Percentiles rank a stretch among this genome's conserved stretches.
Conservation (phyloP, 495 filamentous ascomycete species). For the Talaromyces adpressus region DNA sequence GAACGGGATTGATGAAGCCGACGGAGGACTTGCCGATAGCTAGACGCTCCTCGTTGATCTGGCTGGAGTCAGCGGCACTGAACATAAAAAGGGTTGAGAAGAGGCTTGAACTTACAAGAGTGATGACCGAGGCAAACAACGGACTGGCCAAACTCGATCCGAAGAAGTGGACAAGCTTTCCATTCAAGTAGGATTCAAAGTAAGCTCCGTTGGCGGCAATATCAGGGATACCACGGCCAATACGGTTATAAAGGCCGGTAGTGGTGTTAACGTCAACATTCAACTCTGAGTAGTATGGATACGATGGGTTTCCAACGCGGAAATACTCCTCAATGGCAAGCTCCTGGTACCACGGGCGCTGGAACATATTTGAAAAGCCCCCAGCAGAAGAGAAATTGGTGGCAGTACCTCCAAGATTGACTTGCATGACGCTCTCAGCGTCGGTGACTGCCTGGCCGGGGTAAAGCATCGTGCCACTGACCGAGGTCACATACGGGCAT, state of each 20-base stretch:
- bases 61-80: slow-evolving; percentile 1
- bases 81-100: background rate
- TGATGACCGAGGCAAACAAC: slow-evolving; percentile 8
- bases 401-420: slow-evolving; percentile 16
- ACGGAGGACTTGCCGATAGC: slow-evolving; percentile 37
- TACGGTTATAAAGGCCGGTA: slow-evolving; percentile 21
- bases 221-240: slow-evolving; percentile 28
- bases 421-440: slow-evolving; percentile 28
- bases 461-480: slow-evolving; percentile 33
- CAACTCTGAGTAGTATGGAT: slow-evolving; percentile 19
- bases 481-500: slow-evolving; percentile 40
- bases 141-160: slow-evolving; percentile 8
- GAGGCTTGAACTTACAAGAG: background rate
- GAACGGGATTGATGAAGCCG: slow-evolving; percentile 46
- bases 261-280: slow-evolving; percentile 19
- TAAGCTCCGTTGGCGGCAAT: slow-evolving; percentile 19
- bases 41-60: slow-evolving; percentile 43
- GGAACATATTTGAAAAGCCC: slow-evolving; percentile 41
- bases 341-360: slow-evolving; percentile 21
- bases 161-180: slow-evolving; percentile 7
- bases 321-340: slow-evolving; percentile 30
- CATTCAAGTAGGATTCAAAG: slow-evolving; percentile 3
- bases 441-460: slow-evolving; percentile 20
- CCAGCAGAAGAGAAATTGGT: slow-evolving; percentile 37
- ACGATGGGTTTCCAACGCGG: slow-evolving; percentile 28